A percentile compares a stretch with the other conserved stretches of the same genome.
phyloP scores from a whole-genome alignment of 169 alveolate genomes.

The Plasmodium coatneyi region DNA sequence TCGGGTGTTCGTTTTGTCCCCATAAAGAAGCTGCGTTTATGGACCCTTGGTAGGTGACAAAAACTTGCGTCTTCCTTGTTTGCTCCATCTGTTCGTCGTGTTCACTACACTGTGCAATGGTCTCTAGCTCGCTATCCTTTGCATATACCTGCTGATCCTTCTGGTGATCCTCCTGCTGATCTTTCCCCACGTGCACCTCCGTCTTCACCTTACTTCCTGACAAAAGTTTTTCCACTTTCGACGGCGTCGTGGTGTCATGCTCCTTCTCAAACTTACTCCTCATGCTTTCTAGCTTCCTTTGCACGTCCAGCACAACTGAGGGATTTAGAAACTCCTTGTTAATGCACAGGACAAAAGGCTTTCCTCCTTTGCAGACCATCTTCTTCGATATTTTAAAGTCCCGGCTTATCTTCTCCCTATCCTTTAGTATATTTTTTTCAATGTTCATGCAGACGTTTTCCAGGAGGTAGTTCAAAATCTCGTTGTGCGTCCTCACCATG shows the following conservation, averaged over 20 bases:
- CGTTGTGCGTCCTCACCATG: constrained; percentile 38
- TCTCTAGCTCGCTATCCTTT: background rate
- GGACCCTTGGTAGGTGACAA: constrained; percentile 46
- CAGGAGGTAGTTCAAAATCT: constrained; percentile 20
- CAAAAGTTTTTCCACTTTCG: background rate
- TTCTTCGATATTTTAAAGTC: constrained; percentile 47
- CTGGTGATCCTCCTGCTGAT: background rate
- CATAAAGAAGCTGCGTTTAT: constrained; percentile 50
- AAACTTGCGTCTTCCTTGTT: constrained; percentile 8
- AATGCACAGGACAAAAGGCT: constrained; percentile 57
- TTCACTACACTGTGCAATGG: background rate
- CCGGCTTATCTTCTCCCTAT: constrained; percentile 44
- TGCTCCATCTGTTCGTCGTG: background rate
- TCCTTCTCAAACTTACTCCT: constrained; percentile 37
- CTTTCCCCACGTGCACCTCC: constrained; percentile 7
- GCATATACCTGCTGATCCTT: background rate
- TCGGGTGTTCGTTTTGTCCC: constrained; percentile 10
- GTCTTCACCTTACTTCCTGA: constrained; percentile 38
- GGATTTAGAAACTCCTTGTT: constrained; percentile 16
- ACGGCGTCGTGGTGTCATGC: background rate
- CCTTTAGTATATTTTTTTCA: constrained; percentile 50
- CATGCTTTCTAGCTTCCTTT: constrained; percentile 26
- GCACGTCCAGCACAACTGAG: constrained; percentile 27
- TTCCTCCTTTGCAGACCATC: constrained; percentile 67
- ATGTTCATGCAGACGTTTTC: constrained; percentile 54